Base-by-base conservation (phyloP, 805 yeast species). In the Kodamaea kaohsiungensis region DNA sequence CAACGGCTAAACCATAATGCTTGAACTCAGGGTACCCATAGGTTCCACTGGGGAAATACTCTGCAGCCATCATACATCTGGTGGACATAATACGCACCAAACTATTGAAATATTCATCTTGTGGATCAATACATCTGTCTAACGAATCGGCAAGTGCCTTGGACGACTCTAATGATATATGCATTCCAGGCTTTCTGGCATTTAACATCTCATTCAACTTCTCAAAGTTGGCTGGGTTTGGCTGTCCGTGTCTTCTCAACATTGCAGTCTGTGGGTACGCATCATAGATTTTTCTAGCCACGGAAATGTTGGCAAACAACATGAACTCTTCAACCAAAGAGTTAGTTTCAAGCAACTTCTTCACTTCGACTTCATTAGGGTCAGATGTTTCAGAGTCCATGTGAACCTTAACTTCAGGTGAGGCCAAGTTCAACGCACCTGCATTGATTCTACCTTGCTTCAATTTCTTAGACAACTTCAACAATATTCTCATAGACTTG, bases 21-120 rank as follows among this genome's bases (percentile, higher is more conserved):
- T 87, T 84, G 77, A 90, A 95, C 59, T 95, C 99, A 12, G 96
- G 85, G 66, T 91, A 90, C 8, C 96, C 89, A 65, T 80, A 90
- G 13, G 88, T 85, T 7, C 99, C 98, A 0, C 97, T 84, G 9
- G 96, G 86, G 75, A 95, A 95, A 67, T 95, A 95, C 68, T 93
- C 98, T 1, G 99, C 99, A 1, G 99, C 97, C 88, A 91, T 90
- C 99, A 95, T 95, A 73, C 98, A 93, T 64, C 99, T 82, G 0
- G 99, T 95, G 7, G 98, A 95, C 96, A 95, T 88, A 60, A 95
- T 95, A 70, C 99, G 86, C 6, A 93, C 79, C 62, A 95, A 78
- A 0, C 98, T 95, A 71, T 95, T 95, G 81, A 95, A 91, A 66
- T 90, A 95, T 6, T 92, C 87, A 69, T 95, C 98, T 0, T 82